These are phyloP conservation scores for Henckelia pumila DNA, from an alignment of 257 asterid genomes.

Conservation along the genomic window DNA sequence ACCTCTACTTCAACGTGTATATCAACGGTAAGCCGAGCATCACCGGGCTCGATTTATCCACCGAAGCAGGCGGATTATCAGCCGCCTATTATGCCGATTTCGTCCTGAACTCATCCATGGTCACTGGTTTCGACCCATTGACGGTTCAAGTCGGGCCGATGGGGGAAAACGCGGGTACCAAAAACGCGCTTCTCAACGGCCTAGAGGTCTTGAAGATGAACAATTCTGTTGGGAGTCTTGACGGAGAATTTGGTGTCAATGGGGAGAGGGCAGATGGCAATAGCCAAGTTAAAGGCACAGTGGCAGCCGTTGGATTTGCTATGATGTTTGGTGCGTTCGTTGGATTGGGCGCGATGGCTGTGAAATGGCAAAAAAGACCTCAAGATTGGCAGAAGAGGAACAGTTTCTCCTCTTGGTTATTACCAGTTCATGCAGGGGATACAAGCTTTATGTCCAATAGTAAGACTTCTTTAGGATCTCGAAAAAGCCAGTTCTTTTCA, in stretches of 20 bases:
- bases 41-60: constrained; percentile 47
- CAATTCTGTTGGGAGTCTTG: constrained; percentile 64
- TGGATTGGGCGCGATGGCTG: constrained; percentile 88
- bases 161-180: constrained; percentile 45
- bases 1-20: constrained; percentile 82
- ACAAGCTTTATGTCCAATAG: constrained; percentile 42
- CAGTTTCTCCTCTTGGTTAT: constrained; percentile 85
- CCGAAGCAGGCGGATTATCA: constrained; percentile 43
- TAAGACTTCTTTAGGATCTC: constrained; percentile 41
- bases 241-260: constrained; percentile 54
- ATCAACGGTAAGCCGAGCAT: constrained; percentile 62
- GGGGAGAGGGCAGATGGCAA: constrained; percentile 30
- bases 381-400: constrained; percentile 77
- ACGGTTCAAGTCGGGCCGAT: constrained; percentile 56
- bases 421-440: constrained; percentile 70
- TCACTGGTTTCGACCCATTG: constrained; percentile 39
- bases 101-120: constrained; percentile 56
- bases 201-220: constrained; percentile 67
- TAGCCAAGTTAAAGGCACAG: constrained; percentile 43
- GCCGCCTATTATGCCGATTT: constrained; percentile 59
- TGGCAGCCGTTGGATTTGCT: constrained; percentile 86
- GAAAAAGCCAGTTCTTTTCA: constrained; percentile 50
- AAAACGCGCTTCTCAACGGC: constrained; percentile 61
- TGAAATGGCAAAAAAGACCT: constrained; percentile 94
- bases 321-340: constrained; percentile 94